A percentile compares a stretch with the other conserved stretches of the same genome.
Conservation (phyloP, 1,139 yeast species). For the Saccharomycopsis hybrid region DNA sequence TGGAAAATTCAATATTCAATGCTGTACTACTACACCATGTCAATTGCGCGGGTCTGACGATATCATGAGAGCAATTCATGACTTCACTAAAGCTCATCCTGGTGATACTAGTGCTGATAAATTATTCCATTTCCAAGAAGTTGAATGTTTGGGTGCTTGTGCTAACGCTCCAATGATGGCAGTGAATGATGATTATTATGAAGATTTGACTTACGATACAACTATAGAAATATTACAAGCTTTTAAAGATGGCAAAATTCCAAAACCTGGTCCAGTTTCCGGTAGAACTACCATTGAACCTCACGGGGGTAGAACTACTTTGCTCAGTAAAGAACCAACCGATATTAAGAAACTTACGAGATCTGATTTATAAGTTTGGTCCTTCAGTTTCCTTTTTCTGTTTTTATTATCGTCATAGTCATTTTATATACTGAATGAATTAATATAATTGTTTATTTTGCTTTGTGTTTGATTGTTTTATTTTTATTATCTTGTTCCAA, state of each 20-base stretch:
- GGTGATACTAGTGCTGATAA: slow-evolving; percentile 78
- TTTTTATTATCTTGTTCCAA: no score
- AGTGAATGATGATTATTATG: slow-evolving; percentile 75
- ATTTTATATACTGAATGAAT: background rate
- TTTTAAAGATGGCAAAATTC: slow-evolving; percentile 57
- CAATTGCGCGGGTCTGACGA: slow-evolving; percentile 80
- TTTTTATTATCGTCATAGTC: background rate
- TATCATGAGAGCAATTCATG: slow-evolving; percentile 63
- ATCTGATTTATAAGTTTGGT: slow-evolving; percentile 34
- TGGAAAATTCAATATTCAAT: slow-evolving; percentile 80
- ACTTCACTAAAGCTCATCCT: slow-evolving; percentile 58
- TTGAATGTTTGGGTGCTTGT: slow-evolving; percentile 90
- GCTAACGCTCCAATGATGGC: slow-evolving; percentile 89
- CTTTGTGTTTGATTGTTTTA: no score
- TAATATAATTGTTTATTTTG: no score
- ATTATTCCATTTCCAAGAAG: slow-evolving; percentile 77
- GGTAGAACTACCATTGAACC: slow-evolving; percentile 78
- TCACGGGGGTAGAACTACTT: slow-evolving; percentile 59
- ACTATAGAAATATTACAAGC: slow-evolving; percentile 57
- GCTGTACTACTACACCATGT: slow-evolving; percentile 89
- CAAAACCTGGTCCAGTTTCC: slow-evolving; percentile 61
- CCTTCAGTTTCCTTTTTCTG: no score
- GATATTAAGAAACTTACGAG: slow-evolving; percentile 61
- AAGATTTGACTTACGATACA: slow-evolving; percentile 70
- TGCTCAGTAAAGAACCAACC: slow-evolving; percentile 54